Percentiles rank a stretch among this genome's conserved stretches.
Evolutionary conservation across 306 rosid genomes (phyloP).

Genomic region (Dalbergia cultrata): DNA sequence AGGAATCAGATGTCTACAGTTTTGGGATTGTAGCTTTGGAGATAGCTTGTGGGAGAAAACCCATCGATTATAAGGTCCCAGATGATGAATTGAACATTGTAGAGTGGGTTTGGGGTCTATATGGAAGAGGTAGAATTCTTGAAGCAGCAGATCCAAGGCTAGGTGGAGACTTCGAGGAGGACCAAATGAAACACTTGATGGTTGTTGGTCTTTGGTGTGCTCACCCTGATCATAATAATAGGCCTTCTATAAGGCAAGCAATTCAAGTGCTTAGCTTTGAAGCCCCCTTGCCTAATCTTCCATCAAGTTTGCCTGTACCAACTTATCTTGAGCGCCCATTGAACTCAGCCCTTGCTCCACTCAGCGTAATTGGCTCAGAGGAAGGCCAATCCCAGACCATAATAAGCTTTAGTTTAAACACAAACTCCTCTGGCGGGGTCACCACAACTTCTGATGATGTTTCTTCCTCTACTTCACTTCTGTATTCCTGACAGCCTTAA

Average conservation of each 20-base stretch:
- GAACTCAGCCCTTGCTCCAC: too few species aligned
- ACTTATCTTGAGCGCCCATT: not conserved
- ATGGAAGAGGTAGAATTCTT: not conserved
- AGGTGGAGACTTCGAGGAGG: not conserved
- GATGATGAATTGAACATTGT: slow-evolving; percentile 29
- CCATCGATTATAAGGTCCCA: not conserved
- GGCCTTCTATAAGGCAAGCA: slow-evolving; percentile 42
- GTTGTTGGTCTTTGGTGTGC: slow-evolving; percentile 47
- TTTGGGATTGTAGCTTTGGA: slow-evolving; percentile 65
- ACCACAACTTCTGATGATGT: too few species aligned
- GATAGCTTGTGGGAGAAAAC: slow-evolving; percentile 60
- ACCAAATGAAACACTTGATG: slow-evolving; percentile 28
- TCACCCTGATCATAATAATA: slow-evolving; percentile 13
- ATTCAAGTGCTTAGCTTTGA: slow-evolving; percentile 41
- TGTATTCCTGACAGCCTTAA: too few species aligned
- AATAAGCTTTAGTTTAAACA: too few species aligned
- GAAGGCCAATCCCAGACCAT: too few species aligned
- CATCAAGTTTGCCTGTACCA: not conserved
- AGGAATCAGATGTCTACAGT: slow-evolving; percentile 44
- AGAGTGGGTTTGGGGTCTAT: slow-evolving; percentile 54
- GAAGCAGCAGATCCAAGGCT: slow-evolving; percentile 35
- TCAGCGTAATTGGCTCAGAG: too few species aligned
- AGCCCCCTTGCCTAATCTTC: slow-evolving; percentile 36
- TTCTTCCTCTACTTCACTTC: too few species aligned
- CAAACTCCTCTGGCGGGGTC: too few species aligned